Evolutionary conservation across 345 rosid genomes (phyloP).

Genomic region (Linum tenue): DNA sequence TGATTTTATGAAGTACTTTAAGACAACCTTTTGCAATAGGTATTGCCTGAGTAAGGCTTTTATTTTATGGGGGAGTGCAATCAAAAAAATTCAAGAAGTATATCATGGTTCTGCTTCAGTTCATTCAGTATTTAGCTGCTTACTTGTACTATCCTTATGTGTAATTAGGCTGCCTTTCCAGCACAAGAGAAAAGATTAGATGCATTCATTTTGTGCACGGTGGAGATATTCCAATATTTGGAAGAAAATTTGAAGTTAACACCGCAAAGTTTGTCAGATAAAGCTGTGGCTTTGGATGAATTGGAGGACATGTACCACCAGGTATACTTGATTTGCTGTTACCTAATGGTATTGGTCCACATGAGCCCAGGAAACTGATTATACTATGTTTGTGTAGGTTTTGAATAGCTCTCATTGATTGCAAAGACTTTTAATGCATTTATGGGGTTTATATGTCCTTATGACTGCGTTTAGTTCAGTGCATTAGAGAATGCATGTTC

Average conservation of each 20-base stretch:
- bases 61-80: not conserved
- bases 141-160: slow-evolving; percentile 15
- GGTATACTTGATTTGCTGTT: slow-evolving; percentile 29
- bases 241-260: slow-evolving; percentile 91
- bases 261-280: slow-evolving; percentile 69
- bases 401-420: too few relatives aligned
- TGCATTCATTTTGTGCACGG: slow-evolving; percentile 61
- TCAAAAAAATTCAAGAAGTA: not conserved
- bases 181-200: slow-evolving; percentile 85
- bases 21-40: too few relatives aligned
- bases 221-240: slow-evolving; percentile 66
- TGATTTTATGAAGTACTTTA: too few relatives aligned
- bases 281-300: slow-evolving; percentile 77
- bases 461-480: too few relatives aligned
- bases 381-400: too few relatives aligned
- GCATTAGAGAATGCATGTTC: too few relatives aligned
- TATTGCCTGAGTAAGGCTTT: not conserved
- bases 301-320: slow-evolving; percentile 88
- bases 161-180: slow-evolving; percentile 81
- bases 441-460: too few relatives aligned
- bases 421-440: too few relatives aligned
- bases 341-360: not conserved
- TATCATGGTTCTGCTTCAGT: not conserved
- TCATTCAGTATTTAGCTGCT: slow-evolving; percentile 13
- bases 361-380: too few relatives aligned